Evolutionary conservation across 163 green algal species (phyloP).

Genomic region (Scenedesmus sp.): DNA sequence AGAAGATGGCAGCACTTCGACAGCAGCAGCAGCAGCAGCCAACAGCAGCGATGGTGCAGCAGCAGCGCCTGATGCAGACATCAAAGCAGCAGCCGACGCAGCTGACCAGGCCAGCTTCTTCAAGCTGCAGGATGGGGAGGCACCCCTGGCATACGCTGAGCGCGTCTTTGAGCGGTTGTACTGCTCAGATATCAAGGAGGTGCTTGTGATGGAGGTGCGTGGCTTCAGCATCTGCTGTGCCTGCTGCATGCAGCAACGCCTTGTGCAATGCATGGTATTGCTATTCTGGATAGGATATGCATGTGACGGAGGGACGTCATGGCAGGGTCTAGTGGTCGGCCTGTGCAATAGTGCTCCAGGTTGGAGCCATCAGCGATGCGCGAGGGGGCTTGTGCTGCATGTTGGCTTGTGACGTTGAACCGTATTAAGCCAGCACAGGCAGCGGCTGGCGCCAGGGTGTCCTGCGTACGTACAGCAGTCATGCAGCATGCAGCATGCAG

Average conservation of each 20-base stretch:
- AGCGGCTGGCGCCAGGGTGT: no score
- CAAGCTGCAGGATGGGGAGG: constrained; percentile 77
- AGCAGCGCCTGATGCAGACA: constrained; percentile 20
- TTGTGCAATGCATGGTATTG: no score
- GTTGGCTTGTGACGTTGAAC: no score
- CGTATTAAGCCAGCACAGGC: no score
- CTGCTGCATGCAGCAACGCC: no score
- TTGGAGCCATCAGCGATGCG: no score
- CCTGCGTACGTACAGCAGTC: neutral
- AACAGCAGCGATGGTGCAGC: constrained; percentile 56
- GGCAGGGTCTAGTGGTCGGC: no score
- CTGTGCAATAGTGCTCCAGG: no score
- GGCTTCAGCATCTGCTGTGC: neutral
- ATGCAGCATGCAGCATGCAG: neutral
- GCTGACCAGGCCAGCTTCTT: constrained; percentile 81
- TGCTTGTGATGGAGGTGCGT: constrained; percentile 52
- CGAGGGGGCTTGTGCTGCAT: no score
- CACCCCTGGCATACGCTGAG: constrained; percentile 76
- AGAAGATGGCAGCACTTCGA: constrained; percentile 29
- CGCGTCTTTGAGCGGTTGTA: constrained; percentile 91
- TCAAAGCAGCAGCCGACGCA: constrained; percentile 37
- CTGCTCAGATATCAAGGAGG: constrained; percentile 79
- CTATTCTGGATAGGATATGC: no score
- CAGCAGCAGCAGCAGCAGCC: constrained; percentile 58
- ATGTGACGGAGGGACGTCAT: neutral